Conservation (phyloP, 148 eudicot species). For the Rhododendron kiyosumense region DNA sequence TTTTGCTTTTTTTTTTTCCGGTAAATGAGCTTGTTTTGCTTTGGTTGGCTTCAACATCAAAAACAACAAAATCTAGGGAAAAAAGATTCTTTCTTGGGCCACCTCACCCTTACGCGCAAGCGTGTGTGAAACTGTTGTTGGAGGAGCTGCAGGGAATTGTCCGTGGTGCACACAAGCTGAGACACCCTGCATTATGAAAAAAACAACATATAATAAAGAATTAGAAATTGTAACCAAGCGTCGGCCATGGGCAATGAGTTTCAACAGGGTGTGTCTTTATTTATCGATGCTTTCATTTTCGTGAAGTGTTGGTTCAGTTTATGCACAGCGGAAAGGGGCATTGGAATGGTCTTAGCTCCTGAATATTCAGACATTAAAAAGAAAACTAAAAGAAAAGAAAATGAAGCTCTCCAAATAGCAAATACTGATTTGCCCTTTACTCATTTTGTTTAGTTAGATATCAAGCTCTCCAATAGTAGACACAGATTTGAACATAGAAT, state of each 20-base stretch:
- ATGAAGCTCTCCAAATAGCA: neutral
- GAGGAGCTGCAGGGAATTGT: no score
- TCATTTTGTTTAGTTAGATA: neutral
- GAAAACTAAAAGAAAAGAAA: no score
- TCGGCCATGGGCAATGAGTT: neutral
- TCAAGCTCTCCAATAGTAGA: neutral
- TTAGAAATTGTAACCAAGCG: neutral
- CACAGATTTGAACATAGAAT: neutral
- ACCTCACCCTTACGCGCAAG: no score
- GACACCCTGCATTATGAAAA: neutral
- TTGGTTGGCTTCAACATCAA: neutral
- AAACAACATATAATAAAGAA: neutral
- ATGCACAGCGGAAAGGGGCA: neutral
- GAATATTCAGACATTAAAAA: neutral
- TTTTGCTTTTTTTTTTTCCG: no score
- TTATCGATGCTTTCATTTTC: neutral
- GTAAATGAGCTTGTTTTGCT: no score
- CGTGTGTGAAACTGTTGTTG: no score
- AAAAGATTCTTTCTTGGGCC: no score
- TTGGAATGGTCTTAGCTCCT: neutral
- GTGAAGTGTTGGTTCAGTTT: neutral
- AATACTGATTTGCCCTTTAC: neutral
- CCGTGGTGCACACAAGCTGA: no score
- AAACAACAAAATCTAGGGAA: neutral
- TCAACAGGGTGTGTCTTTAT: neutral